Evolutionary conservation across 2,329 filamentous ascomycete species (phyloP).

Genomic region (Fusarium beomiforme): DNA sequence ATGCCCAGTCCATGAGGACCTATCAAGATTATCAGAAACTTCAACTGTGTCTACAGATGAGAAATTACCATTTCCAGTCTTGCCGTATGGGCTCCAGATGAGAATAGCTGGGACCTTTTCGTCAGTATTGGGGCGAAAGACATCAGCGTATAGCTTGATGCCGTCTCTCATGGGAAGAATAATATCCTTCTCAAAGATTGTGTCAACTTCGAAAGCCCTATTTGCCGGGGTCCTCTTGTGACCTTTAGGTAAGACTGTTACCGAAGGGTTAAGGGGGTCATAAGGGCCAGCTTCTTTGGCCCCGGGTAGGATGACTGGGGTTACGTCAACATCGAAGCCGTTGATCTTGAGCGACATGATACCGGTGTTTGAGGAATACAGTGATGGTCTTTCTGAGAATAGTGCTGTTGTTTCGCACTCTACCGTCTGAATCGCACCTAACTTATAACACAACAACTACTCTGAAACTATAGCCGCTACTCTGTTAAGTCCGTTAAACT

Average conservation of each 20-base stretch:
- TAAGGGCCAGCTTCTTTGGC: neutral
- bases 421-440: too few species aligned
- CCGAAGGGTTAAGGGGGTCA: conserved; percentile 1
- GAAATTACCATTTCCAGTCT: conserved; percentile 2
- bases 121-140: neutral
- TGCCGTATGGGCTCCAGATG: conserved; percentile 5
- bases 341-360: conserved; percentile 1
- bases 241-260: neutral
- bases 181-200: conserved; percentile 6
- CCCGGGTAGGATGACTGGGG: neutral
- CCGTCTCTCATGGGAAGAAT: conserved; percentile 1
- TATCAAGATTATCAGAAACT: accelerated
- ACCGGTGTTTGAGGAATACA: neutral
- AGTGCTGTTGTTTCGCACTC: neutral
- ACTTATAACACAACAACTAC: neutral
- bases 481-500: neutral
- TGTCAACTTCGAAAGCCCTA: neutral
- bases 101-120: neutral
- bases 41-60: accelerated
- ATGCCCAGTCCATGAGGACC: neutral
- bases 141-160: neutral
- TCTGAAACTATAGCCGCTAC: neutral
- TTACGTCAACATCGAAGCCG: neutral
- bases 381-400: neutral
- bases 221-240: neutral